Percentiles rank a stretch among this genome's conserved stretches.
Evolutionary conservation across 305 asterid genomes (phyloP).

Genomic region (Fraxinus paxiana): DNA sequence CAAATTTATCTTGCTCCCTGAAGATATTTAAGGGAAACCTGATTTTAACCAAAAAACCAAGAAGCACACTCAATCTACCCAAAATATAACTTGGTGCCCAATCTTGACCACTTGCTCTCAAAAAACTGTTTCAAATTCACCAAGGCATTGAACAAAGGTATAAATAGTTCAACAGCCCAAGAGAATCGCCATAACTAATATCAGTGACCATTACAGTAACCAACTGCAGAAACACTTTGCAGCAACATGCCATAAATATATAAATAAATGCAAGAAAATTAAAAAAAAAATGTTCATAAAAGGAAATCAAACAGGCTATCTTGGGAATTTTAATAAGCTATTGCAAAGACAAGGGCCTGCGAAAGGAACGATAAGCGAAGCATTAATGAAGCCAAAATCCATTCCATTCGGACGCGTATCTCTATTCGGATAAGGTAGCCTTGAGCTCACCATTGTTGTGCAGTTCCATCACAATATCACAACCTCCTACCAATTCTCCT

Average conservation of each 20-base stretch:
- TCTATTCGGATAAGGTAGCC: constrained; percentile 58
- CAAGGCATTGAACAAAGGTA: neutral
- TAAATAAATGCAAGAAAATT: neutral
- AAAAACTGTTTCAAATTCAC: neutral
- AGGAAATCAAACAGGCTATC: neutral
- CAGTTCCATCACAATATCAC: constrained; percentile 87
- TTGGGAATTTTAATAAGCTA: neutral
- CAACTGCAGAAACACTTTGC: neutral
- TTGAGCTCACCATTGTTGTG: constrained; percentile 60
- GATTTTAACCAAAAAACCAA: neutral
- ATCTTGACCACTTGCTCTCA: neutral
- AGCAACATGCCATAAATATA: neutral
- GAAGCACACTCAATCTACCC: neutral
- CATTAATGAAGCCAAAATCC: neutral
- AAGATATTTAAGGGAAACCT: neutral
- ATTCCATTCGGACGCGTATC: neutral
- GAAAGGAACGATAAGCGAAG: neutral
- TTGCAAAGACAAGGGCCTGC: neutral
- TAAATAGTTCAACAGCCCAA: neutral
- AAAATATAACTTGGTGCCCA: neutral
- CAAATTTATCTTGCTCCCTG: neutral
- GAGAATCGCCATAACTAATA: neutral
- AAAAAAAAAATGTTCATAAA: neutral
- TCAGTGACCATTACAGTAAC: neutral
- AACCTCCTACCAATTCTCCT: constrained; percentile 91